A percentile compares a stretch with the other conserved stretches of the same genome.
phyloP scores from a whole-genome alignment of 352 stramenopile genomes.

The Phytopythium sindhum region DNA sequence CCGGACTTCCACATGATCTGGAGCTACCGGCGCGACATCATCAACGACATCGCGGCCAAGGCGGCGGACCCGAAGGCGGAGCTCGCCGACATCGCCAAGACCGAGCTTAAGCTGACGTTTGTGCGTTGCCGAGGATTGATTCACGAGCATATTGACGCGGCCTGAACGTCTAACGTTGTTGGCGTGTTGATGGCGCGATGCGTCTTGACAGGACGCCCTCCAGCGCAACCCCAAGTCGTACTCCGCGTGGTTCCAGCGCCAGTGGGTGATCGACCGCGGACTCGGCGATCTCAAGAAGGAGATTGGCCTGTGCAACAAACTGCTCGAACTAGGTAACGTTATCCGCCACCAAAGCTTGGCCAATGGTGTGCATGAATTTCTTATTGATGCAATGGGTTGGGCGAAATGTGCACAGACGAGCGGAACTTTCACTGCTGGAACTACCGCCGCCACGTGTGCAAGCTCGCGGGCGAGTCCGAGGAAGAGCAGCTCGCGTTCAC shows the following conservation, averaged over 20 bases:
- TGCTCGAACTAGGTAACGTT: constrained; percentile 71
- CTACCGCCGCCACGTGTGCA: constrained; percentile 87
- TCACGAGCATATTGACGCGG: too few species aligned
- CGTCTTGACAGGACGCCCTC: constrained; percentile 69
- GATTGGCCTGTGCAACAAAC: constrained; percentile 69
- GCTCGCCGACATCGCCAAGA: constrained; percentile 61
- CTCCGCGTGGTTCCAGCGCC: constrained; percentile 86
- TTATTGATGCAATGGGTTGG: constrained; percentile 36
- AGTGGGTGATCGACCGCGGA: constrained; percentile 81
- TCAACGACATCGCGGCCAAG: constrained; percentile 47
- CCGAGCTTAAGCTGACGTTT: constrained; percentile 87
- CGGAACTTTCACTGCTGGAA: constrained; percentile 99
- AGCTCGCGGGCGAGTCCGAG: constrained; percentile 37
- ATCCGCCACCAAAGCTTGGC: neutral
- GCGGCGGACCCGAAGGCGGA: constrained; percentile 19
- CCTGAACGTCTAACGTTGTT: neutral
- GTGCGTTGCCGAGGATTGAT: constrained; percentile 11
- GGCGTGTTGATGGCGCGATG: neutral
- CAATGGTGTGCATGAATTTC: neutral
- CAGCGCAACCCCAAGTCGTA: constrained; percentile 98
- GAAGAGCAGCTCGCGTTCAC: constrained; percentile 93
- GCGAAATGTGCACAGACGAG: constrained; percentile 87
- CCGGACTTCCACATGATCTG: constrained; percentile 97
- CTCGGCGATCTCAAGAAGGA: constrained; percentile 69
- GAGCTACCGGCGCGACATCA: constrained; percentile 94